These are phyloP conservation scores for Podila horticola DNA, from an alignment of 192 early-diverging fungal species.

Conservation along the genomic window DNA sequence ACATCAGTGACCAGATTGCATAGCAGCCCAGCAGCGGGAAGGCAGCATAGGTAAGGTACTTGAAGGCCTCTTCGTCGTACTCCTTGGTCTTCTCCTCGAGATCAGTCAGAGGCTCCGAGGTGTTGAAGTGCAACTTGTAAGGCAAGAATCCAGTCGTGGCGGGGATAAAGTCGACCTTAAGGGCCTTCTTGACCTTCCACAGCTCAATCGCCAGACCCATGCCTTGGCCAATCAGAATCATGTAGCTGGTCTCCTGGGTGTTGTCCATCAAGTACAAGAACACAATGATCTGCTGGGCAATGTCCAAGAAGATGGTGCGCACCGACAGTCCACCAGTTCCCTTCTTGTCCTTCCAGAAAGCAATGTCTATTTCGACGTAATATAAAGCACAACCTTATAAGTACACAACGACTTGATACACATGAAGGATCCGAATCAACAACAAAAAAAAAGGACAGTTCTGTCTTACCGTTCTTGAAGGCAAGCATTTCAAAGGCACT, in stretches of 20 bases:
- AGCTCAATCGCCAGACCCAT: constrained; percentile 84
- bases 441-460: constrained; percentile 6
- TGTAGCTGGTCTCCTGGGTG: constrained; percentile 79
- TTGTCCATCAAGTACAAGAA: constrained; percentile 91
- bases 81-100: constrained; percentile 68
- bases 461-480: constrained; percentile 86
- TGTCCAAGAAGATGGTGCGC: constrained; percentile 81
- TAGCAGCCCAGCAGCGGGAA: constrained; percentile 84
- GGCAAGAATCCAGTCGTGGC: constrained; percentile 32
- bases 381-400: no score
- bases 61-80: constrained; percentile 83
- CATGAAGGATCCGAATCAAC: neutral
- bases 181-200: constrained; percentile 92
- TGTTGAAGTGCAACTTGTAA: constrained; percentile 42
- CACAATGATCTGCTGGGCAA: constrained; percentile 86
- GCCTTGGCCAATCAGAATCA: constrained; percentile 88
- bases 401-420: neutral
- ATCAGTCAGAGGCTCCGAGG: constrained; percentile 54
- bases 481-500: constrained; percentile 91
- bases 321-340: constrained; percentile 87
- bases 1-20: constrained; percentile 82
- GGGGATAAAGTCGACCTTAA: constrained; percentile 68
- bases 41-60: constrained; percentile 81
- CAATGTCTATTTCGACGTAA: constrained; percentile 67
- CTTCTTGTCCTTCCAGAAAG: constrained; percentile 89